phyloP scores from a whole-genome alignment of 805 yeast genomes.

The Wickerhamiella vanderwaltii region DNA sequence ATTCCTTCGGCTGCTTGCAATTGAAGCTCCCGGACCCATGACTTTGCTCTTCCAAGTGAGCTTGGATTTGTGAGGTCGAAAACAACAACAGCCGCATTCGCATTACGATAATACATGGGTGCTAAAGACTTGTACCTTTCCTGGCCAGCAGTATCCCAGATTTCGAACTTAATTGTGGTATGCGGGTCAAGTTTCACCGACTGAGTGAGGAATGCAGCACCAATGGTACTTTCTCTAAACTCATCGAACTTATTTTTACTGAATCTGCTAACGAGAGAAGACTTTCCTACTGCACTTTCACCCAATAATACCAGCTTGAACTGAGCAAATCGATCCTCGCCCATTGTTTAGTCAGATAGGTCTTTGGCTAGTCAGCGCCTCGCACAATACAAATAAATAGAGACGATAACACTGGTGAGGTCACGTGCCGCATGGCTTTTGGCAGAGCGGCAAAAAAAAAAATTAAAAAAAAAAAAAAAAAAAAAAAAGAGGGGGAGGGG shows the following conservation, averaged over 20 bases:
- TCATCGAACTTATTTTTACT: constrained; percentile 59
- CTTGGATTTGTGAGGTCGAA: constrained; percentile 62
- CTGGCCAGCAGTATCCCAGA: constrained; percentile 94
- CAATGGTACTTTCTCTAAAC: constrained; percentile 81
- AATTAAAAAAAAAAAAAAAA: no score
- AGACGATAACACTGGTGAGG: no score
- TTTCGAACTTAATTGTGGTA: constrained; percentile 37
- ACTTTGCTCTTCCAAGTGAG: constrained; percentile 66
- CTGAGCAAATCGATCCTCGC: constrained; percentile 32
- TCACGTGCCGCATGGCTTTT: no score
- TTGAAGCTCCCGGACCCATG: constrained; percentile 86
- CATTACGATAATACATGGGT: constrained; percentile 72
- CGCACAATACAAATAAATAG: no score
- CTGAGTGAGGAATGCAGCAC: constrained; percentile 96
- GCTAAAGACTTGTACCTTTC: constrained; percentile 73
- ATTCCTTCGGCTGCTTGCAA: constrained; percentile 65
- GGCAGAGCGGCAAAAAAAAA: no score
- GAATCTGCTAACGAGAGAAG: constrained; percentile 71
- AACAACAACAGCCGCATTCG: constrained; percentile 76
- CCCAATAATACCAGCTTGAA: constrained; percentile 62
- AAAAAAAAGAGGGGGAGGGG: no score
- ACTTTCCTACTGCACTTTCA: constrained; percentile 75
- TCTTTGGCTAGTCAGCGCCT: no score
- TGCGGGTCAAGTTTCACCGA: constrained; percentile 38
- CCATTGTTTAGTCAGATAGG: constrained; percentile 1